Evolutionary conservation across 805 yeast species (phyloP).

Genomic region (Candida xiaguanensis): DNA sequence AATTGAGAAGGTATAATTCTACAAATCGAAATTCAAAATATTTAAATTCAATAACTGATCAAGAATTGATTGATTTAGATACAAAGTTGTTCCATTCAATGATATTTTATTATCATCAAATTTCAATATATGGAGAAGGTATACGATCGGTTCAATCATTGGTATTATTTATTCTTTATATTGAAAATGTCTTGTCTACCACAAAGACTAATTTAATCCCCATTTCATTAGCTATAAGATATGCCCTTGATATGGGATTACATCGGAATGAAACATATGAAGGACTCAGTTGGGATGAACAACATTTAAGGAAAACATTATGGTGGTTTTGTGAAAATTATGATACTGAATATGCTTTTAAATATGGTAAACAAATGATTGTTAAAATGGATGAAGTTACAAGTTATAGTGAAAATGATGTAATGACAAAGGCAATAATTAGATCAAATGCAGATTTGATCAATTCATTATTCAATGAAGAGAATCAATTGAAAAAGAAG

Average conservation of each 20-base stretch:
- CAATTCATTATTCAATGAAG: slow-evolving; percentile 1
- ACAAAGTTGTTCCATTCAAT: slow-evolving; percentile 23
- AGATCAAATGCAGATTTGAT: slow-evolving; percentile 1
- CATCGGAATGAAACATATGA: slow-evolving; percentile 30
- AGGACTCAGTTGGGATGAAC: slow-evolving; percentile 21
- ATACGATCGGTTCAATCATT: slow-evolving; percentile 49
- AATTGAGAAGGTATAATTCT: neutral
- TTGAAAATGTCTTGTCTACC: slow-evolving; percentile 26
- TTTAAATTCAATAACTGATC: slow-evolving; percentile 6
- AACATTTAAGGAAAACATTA: slow-evolving; percentile 19
- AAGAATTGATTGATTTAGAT: slow-evolving; percentile 18
- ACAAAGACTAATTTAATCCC: slow-evolving; percentile 28
- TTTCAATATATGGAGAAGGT: slow-evolving; percentile 47
- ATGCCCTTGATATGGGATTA: slow-evolving; percentile 39
- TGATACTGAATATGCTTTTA: slow-evolving; percentile 36
- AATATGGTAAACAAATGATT: slow-evolving; percentile 37
- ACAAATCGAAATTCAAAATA: slow-evolving; percentile 4
- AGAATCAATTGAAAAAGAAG: neutral
- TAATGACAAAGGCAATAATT: neutral
- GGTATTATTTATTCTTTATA: slow-evolving; percentile 41
- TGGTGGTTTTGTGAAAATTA: slow-evolving; percentile 38
- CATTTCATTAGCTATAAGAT: slow-evolving; percentile 31
- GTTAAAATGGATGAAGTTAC: slow-evolving; percentile 30
- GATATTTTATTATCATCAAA: slow-evolving; percentile 49
- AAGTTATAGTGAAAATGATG: slow-evolving; percentile 19